Evolutionary conservation across 2,329 filamentous ascomycete genomes (phyloP).

Genomic region (Tolypocladium inflatum): DNA sequence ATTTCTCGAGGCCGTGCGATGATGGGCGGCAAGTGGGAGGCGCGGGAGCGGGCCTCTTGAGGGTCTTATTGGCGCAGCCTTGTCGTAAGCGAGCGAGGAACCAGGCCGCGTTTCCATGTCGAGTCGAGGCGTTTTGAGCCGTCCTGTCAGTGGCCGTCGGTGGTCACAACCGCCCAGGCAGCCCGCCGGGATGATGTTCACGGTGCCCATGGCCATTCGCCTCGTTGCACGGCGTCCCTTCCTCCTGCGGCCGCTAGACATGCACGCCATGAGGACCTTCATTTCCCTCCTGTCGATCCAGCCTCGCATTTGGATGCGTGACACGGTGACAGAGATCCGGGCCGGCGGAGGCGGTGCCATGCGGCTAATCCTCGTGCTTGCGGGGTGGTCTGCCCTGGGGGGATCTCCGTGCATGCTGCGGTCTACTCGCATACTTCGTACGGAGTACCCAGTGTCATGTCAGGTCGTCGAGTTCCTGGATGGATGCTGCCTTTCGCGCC

Average conservation of each 20-base stretch:
- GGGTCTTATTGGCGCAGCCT: neutral
- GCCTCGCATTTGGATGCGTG: slow-evolving; percentile 3
- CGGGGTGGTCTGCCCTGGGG: neutral
- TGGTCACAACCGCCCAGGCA: neutral
- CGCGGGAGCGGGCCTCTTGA: neutral
- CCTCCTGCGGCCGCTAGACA: slow-evolving; percentile 1
- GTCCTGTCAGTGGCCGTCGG: neutral
- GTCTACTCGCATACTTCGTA: too few species aligned
- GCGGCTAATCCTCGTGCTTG: neutral
- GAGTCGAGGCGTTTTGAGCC: neutral
- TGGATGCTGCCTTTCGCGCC: neutral
- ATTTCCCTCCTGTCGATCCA: slow-evolving; percentile 5
- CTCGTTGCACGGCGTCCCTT: neutral
- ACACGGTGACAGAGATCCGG: neutral
- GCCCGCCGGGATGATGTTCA: neutral
- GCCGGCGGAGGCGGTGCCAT: neutral
- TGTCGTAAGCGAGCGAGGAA: neutral
- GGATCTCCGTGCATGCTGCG: neutral
- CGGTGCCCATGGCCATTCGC: neutral
- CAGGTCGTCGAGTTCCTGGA: neutral
- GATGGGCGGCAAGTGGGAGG: neutral
- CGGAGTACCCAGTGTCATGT: too few species aligned
- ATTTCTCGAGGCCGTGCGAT: neutral
- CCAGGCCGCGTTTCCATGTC: too few species aligned
- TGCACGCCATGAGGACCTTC: slow-evolving; percentile 5